Evolutionary conservation across 2,329 filamentous ascomycete species (phyloP).

Genomic region (Cladosporium austrohemisphaericum): DNA sequence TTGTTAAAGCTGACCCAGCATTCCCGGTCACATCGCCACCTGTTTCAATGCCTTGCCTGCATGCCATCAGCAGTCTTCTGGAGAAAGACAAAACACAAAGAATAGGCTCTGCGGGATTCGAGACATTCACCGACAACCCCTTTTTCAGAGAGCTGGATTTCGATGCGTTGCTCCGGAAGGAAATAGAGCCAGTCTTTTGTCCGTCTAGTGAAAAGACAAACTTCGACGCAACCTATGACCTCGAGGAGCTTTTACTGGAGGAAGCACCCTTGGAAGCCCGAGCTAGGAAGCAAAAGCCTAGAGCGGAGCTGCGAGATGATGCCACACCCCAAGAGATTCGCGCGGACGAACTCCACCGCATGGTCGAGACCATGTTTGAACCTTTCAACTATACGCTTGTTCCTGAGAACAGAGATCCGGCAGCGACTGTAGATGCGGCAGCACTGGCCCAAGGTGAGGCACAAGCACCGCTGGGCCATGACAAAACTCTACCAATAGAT

Average conservation of each 20-base stretch:
- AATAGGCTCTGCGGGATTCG: conserved; percentile 77
- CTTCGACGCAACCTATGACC: conserved; percentile 95
- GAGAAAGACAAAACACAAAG: conserved; percentile 75
- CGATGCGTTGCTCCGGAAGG: conserved; percentile 74
- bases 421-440: conserved; percentile 11
- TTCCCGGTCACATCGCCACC: conserved; percentile 91
- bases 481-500: conserved; percentile 5
- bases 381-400: conserved; percentile 92
- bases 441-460: not conserved
- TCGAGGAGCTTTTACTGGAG: conserved; percentile 89
- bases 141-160: conserved; percentile 91
- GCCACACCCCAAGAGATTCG: conserved; percentile 92
- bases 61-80: conserved; percentile 79
- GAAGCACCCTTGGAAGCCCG: conserved; percentile 92
- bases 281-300: conserved; percentile 86
- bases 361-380: conserved; percentile 88
- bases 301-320: conserved; percentile 87
- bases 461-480: not conserved
- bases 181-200: conserved; percentile 84
- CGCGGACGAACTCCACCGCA: conserved; percentile 86
- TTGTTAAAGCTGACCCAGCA: conserved; percentile 75
- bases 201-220: conserved; percentile 98
- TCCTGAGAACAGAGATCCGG: conserved; percentile 61
- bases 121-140: conserved; percentile 79
- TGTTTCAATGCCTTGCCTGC: conserved; percentile 81